phyloP scores from a whole-genome alignment of 352 stramenopile species.

The Phytophthora cryptogea region DNA sequence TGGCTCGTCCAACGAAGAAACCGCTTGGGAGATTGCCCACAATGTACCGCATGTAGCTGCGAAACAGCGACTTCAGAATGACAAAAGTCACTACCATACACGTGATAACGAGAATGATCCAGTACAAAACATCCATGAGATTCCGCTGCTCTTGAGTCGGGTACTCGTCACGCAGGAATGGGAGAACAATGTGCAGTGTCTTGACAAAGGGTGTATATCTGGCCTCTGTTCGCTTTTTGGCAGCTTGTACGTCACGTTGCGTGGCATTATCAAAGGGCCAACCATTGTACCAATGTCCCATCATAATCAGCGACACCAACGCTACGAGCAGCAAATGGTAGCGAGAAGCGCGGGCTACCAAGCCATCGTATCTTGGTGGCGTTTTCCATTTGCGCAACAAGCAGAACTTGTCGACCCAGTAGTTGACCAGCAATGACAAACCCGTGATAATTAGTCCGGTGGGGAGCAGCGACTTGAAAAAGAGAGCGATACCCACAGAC shows the following conservation, averaged over 20 bases:
- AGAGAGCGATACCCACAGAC: conserved; percentile 64
- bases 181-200: conserved; percentile 53
- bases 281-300: conserved; percentile 80
- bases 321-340: conserved; percentile 73
- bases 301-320: conserved; percentile 71
- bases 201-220: conserved; percentile 38
- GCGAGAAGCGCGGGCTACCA: conserved; percentile 61
- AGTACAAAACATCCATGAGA: conserved; percentile 49
- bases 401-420: conserved; percentile 87
- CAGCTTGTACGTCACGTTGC: conserved; percentile 31
- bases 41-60: conserved; percentile 45
- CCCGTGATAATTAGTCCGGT: conserved; percentile 69
- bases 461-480: conserved; percentile 68
- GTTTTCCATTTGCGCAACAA: conserved; percentile 78
- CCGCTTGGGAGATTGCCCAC: conserved; percentile 31
- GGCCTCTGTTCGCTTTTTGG: conserved; percentile 32
- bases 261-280: conserved; percentile 71
- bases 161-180: conserved; percentile 49
- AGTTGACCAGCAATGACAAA: conserved; percentile 73
- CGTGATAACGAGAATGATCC: conserved; percentile 47
- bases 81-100: conserved; percentile 37
- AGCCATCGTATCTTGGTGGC: conserved; percentile 60
- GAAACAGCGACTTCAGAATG: conserved; percentile 39
- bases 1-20: conserved; percentile 35
- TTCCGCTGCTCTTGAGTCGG: conserved; percentile 35